phyloP scores from a whole-genome alignment of 2,329 filamentous ascomycete genomes.

The Fusarium incarnatum region DNA sequence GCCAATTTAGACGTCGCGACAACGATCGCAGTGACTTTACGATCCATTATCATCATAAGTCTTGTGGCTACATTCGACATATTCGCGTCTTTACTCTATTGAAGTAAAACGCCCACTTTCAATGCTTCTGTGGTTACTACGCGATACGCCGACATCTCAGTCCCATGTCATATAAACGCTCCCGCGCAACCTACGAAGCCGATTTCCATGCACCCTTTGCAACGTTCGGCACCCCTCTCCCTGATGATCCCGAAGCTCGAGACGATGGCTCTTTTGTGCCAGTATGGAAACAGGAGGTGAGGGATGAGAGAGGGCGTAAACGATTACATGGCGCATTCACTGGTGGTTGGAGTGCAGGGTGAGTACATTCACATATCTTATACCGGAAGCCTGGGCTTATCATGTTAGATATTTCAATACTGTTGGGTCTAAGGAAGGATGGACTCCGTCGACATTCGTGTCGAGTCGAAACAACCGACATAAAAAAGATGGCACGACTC shows the following conservation, averaged over 20 bases:
- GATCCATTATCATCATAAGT: conserved; percentile 13
- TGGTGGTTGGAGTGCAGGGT: conserved; percentile 96
- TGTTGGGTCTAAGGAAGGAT: conserved; percentile 97
- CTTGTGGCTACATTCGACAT: not conserved
- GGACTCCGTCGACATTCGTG: conserved; percentile 91
- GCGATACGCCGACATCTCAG: conserved; percentile 11
- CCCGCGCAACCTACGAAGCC: conserved; percentile 80
- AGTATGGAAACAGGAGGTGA: conserved; percentile 98
- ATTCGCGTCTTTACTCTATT: not conserved
- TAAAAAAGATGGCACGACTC: conserved; percentile 72
- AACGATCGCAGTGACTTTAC: conserved; percentile 16
- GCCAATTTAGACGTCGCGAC: conserved; percentile 31
- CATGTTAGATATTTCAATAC: conserved; percentile 88
- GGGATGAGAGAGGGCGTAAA: conserved; percentile 90
- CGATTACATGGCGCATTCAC: conserved; percentile 96
- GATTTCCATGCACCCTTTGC: conserved; percentile 81
- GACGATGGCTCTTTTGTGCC: conserved; percentile 95
- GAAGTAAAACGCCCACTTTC: conserved; percentile 1
- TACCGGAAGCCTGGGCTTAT: conserved; percentile 19
- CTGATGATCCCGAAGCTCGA: conserved; percentile 79
- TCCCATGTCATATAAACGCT: conserved; percentile 82
- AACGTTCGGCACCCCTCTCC: conserved; percentile 85
- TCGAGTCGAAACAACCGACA: conserved; percentile 86
- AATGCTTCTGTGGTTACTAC: conserved; percentile 27
- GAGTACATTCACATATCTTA: conserved; percentile 53